These are phyloP conservation scores for Vitis cinerea DNA, from an alignment of 164 flowering plant genomes.

Conservation along the genomic window DNA sequence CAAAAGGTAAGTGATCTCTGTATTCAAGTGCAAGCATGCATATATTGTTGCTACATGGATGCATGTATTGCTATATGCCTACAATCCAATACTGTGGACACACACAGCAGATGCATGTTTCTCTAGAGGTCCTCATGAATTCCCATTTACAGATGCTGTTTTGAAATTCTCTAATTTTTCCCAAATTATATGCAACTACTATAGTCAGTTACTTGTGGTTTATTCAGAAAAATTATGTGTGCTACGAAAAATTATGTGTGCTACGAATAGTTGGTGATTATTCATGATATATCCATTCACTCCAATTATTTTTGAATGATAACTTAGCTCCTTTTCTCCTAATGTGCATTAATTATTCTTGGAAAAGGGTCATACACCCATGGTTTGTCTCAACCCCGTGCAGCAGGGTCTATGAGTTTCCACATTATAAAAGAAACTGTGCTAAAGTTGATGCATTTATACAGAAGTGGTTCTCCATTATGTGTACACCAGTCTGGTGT, in stretches of 20 bases:
- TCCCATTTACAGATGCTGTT: not conserved
- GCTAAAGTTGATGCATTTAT: no score
- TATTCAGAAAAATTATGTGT: not conserved
- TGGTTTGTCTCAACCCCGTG: no score
- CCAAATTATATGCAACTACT: not conserved
- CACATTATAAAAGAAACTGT: no score
- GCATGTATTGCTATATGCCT: not conserved
- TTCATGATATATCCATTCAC: not conserved
- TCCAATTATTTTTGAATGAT: not conserved
- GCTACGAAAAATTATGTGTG: not conserved
- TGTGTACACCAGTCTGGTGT: no score
- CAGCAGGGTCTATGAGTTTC: no score
- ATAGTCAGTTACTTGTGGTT: not conserved
- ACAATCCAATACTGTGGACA: no score
- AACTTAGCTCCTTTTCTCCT: no score
- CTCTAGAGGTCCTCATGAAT: not conserved
- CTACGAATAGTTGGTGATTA: not conserved
- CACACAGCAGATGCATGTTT: no score
- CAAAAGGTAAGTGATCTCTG: constrained; percentile 51
- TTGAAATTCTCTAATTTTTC: not conserved
- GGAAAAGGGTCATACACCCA: no score
- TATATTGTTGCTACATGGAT: not conserved
- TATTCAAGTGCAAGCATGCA: no score
- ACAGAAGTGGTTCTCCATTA: no score
- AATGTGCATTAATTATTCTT: no score